These are phyloP conservation scores for Rickenella mellea DNA, from an alignment of 768 basidiomycete species.

Conservation along the genomic window DNA sequence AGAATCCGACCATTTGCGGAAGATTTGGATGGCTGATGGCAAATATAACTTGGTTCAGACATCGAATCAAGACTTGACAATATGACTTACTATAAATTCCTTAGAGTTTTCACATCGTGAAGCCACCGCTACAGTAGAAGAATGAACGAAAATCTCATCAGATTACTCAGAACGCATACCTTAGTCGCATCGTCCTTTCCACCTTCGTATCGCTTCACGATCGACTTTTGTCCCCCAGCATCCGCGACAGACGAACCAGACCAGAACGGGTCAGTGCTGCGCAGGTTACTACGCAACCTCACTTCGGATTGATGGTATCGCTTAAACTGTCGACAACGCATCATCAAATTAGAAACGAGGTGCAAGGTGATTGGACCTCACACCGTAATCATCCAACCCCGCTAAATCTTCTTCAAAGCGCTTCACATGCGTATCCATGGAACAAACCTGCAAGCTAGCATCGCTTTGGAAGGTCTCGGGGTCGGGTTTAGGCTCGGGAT, in stretches of 20 bases:
- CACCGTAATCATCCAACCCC: too few relatives aligned
- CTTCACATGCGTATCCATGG: too few relatives aligned
- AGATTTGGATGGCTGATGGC: slow-evolving; percentile 45
- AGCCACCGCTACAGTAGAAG: slow-evolving; percentile 37
- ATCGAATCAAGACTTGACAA: background rate
- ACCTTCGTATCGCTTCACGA: slow-evolving; percentile 38
- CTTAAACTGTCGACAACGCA: slow-evolving; percentile 27
- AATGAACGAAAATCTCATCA: background rate
- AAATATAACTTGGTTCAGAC: background rate
- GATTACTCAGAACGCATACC: slow-evolving; percentile 11
- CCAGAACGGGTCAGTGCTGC: slow-evolving; percentile 39
- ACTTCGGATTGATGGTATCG: slow-evolving; percentile 44
- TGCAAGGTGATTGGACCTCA: too few relatives aligned
- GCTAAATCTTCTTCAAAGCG: too few relatives aligned
- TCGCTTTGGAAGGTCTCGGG: too few relatives aligned
- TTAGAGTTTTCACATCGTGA: slow-evolving; percentile 38
- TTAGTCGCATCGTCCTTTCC: slow-evolving; percentile 20
- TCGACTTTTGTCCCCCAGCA: slow-evolving; percentile 27
- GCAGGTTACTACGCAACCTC: slow-evolving; percentile 23
- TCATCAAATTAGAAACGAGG: too few relatives aligned
- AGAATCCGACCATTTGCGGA: slow-evolving; percentile 44
- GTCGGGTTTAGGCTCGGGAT: too few relatives aligned
- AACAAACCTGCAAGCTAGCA: too few relatives aligned
- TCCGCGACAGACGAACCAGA: slow-evolving; percentile 30
- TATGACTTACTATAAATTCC: slow-evolving; percentile 35